phyloP scores from a whole-genome alignment of 73 alveolate genomes.

The Paramecium octaurelia region DNA sequence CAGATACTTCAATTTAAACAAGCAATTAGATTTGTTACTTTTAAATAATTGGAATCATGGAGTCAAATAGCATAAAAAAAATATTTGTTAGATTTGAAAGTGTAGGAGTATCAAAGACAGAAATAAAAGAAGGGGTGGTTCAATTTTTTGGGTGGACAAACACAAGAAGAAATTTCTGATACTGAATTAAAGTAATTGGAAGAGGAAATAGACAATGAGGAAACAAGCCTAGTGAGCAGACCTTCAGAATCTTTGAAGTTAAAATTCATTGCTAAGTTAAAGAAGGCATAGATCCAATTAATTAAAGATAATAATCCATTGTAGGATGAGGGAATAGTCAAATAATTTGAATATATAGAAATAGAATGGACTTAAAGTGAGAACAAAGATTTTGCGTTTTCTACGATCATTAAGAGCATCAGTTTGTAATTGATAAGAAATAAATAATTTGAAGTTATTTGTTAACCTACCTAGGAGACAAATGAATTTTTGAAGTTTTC shows the following conservation, averaged over 20 bases:
- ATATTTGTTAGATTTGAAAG: not conserved
- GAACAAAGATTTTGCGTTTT: not conserved
- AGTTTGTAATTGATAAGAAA: not conserved
- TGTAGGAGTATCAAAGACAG: not conserved
- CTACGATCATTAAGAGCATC: not conserved
- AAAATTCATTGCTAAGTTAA: not conserved
- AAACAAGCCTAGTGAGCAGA: not conserved
- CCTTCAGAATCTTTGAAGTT: not conserved
- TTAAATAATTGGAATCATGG: not conserved
- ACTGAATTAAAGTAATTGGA: not conserved
- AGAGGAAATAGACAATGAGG: slow-evolving; percentile 2
- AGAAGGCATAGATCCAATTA: not conserved
- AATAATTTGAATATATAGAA: not conserved
- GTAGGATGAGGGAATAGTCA: not conserved
- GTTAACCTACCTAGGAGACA: not conserved
- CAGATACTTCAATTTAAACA: not conserved
- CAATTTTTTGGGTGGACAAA: not conserved
- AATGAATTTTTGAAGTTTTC: not conserved
- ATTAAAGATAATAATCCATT: not conserved
- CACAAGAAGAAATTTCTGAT: slow-evolving; percentile 12
- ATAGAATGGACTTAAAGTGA: not conserved
- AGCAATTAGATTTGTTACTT: not conserved
- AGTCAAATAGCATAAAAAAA: not conserved
- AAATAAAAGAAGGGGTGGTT: slow-evolving; percentile 33
- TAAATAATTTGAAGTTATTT: not conserved